These are phyloP conservation scores for Trichoderma asperelloides DNA, from an alignment of 495 filamentous ascomycete genomes.

Conservation along the genomic window DNA sequence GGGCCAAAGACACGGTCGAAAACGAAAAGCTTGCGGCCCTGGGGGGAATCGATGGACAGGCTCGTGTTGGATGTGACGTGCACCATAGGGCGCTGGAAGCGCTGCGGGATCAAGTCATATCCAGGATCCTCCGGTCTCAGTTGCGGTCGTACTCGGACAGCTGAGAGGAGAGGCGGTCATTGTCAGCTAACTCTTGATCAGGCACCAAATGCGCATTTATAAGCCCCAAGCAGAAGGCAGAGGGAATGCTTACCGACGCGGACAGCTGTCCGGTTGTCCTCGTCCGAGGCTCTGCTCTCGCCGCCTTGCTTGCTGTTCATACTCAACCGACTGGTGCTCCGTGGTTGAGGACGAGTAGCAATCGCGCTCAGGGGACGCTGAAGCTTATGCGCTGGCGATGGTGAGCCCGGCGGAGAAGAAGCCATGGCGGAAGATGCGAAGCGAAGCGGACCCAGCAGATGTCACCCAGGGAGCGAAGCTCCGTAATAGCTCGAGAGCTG, in stretches of 20 bases:
- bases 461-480: conserved; percentile 9
- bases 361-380: conserved; percentile 79
- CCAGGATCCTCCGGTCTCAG: conserved; percentile 78
- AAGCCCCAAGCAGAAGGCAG: neutral
- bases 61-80: conserved; percentile 78
- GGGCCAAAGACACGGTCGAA: conserved; percentile 92
- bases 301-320: conserved; percentile 69
- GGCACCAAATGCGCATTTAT: no score
- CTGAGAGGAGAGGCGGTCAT: conserved; percentile 33
- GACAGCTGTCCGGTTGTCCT: conserved; percentile 91
- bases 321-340: conserved; percentile 87
- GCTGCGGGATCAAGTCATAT: conserved; percentile 88
- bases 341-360: conserved; percentile 56
- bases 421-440: conserved; percentile 35
- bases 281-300: conserved; percentile 83
- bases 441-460: conserved; percentile 3
- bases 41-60: conserved; percentile 78
- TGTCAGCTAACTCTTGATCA: conserved; percentile 15
- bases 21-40: conserved; percentile 88
- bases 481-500: neutral
- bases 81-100: conserved; percentile 89
- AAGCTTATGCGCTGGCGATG: conserved; percentile 27
- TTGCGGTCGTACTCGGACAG: conserved; percentile 89
- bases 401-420: conserved; percentile 47
- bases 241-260: conserved; percentile 82